A percentile compares a stretch with the other conserved stretches of the same genome.
Conservation (phyloP, 2,329 filamentous ascomycete genomes). For the Thielaviopsis cerberus region DNA sequence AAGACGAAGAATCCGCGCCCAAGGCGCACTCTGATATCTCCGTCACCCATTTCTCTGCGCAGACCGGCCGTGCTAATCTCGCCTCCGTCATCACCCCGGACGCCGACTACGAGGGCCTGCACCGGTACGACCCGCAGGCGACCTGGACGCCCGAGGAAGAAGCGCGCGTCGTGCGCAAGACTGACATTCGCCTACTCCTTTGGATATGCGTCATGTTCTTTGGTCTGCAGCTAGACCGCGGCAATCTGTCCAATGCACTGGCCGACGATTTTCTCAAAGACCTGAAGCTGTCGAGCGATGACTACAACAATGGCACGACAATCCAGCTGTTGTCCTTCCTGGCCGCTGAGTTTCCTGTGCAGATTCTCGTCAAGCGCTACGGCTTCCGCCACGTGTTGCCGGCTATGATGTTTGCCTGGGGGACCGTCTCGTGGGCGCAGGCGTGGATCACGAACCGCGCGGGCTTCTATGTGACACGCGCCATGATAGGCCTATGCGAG, state of each 20-base stretch:
- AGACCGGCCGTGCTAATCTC: conserved; percentile 2
- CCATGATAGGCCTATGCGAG: conserved; percentile 34
- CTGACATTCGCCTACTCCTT: conserved; percentile 23
- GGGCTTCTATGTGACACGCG: conserved; percentile 31
- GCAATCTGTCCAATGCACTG: conserved; percentile 43
- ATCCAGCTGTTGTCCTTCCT: conserved; percentile 37
- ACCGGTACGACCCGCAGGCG: conserved; percentile 23
- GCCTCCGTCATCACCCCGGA: conserved; percentile 16
- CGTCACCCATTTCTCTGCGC: conserved; percentile 1
- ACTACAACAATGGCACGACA: conserved; percentile 40
- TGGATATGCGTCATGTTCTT: conserved; percentile 37
- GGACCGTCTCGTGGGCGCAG: conserved; percentile 27
- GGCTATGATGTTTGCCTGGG: conserved; percentile 29
- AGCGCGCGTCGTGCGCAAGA: conserved; percentile 29
- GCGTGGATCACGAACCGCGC: conserved; percentile 30
- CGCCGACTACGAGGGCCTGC: conserved; percentile 22
- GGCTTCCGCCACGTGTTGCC: conserved; percentile 39
- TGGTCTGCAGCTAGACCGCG: conserved; percentile 43
- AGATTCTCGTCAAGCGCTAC: conserved; percentile 37
- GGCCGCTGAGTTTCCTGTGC: conserved; percentile 37
- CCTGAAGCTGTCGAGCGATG: conserved; percentile 26
- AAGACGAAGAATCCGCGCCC: conserved; percentile 6
- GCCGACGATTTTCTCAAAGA: conserved; percentile 44
- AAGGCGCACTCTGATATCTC: not conserved
- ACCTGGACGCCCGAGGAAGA: conserved; percentile 40